phyloP scores from a whole-genome alignment of 108 stramenopile species.

The Seminavis robusta region DNA sequence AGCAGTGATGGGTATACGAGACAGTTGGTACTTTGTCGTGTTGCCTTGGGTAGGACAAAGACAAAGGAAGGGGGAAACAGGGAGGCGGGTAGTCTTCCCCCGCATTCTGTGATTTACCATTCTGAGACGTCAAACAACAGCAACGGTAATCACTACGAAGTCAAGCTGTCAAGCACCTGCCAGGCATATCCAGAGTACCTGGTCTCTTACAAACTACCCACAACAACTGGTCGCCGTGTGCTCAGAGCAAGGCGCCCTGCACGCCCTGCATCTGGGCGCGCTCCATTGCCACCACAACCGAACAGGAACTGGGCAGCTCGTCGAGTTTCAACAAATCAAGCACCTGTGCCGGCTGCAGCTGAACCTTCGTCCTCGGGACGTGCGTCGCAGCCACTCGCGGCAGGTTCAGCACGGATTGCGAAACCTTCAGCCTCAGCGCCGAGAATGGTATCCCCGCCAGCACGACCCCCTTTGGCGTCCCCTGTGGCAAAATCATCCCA shows the following conservation, averaged over 20 bases:
- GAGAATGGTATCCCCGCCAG: background rate
- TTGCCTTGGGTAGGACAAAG: constrained; percentile 24
- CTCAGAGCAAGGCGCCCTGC: background rate
- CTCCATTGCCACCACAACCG: too few species aligned
- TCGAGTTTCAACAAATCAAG: too few species aligned
- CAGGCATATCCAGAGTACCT: constrained; percentile 34
- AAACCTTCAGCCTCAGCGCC: background rate
- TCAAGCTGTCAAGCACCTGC: too few species aligned
- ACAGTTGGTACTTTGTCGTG: constrained; percentile 24
- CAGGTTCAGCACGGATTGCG: too few species aligned
- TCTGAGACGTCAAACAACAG: too few species aligned
- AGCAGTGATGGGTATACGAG: background rate
- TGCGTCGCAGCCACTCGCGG: too few species aligned
- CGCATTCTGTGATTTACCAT: background rate
- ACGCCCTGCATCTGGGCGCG: too few species aligned
- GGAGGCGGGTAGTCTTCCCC: background rate
- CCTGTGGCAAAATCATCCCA: background rate
- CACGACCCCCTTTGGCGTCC: background rate
- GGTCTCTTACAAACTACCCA: constrained; percentile 20
- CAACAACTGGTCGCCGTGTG: background rate
- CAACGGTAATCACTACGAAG: too few species aligned
- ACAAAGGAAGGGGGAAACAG: background rate
- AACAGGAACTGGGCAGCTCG: too few species aligned
- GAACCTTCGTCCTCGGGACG: too few species aligned
- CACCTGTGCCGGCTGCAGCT: too few species aligned